Percentiles rank a stretch among this genome's conserved stretches.
These are phyloP conservation scores for Pseudogymnoascus sp. DNA, from an alignment of 2,329 filamentous ascomycete genomes.

Conservation along the genomic window DNA sequence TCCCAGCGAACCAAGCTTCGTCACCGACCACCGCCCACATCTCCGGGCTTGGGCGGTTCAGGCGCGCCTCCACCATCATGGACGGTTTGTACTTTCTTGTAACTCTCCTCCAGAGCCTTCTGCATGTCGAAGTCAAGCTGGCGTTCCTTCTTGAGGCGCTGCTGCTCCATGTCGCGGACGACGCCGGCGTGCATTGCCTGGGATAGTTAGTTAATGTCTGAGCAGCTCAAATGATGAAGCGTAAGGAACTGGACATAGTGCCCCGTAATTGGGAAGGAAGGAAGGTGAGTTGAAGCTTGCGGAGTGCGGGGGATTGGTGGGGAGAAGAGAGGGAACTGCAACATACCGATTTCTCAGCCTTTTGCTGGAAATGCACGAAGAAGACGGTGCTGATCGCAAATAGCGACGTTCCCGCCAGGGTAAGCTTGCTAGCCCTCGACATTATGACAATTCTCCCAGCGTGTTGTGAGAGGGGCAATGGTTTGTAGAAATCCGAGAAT, in stretches of 20 bases:
- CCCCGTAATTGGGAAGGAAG: background rate
- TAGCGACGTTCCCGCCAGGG: slow-evolving; percentile 69
- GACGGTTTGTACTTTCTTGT: slow-evolving; percentile 81
- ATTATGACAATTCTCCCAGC: slow-evolving; percentile 42
- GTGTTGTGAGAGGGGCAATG: background rate
- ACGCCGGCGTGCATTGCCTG: slow-evolving; percentile 96
- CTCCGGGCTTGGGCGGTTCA: slow-evolving; percentile 13
- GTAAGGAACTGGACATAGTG: slow-evolving; percentile 18
- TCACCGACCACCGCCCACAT: slow-evolving; percentile 3
- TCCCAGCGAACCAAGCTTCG: background rate
- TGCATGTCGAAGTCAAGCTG: slow-evolving; percentile 95
- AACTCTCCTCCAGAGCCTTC: slow-evolving; percentile 75
- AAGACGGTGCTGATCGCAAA: slow-evolving; percentile 71
- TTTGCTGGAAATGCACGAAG: slow-evolving; percentile 86
- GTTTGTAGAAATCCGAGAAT: background rate
- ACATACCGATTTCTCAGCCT: slow-evolving; percentile 72
- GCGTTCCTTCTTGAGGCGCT: slow-evolving; percentile 81
- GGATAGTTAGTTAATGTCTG: slow-evolving; percentile 30
- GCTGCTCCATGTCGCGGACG: slow-evolving; percentile 88
- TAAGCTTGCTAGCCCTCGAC: slow-evolving; percentile 87
- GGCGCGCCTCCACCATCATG: slow-evolving; percentile 38
- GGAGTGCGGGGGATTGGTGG: background rate
- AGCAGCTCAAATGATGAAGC: background rate
- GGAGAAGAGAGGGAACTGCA: background rate
- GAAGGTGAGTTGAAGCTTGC: background rate